Evolutionary conservation across 352 stramenopile species (phyloP).

Genomic region (Hyphochytrium catenoides): DNA sequence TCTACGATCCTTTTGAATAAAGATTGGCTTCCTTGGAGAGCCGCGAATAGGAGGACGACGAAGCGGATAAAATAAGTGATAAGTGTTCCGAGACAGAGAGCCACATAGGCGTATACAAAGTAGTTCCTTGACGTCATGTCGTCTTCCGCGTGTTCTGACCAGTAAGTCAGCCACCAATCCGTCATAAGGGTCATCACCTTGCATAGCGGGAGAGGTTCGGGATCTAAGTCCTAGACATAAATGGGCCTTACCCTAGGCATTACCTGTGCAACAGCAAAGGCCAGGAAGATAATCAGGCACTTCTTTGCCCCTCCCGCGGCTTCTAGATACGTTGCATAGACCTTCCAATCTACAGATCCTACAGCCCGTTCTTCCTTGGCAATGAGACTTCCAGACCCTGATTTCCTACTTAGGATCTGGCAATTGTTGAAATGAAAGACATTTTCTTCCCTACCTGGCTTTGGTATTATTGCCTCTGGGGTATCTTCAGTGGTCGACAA

Average conservation of each 20-base stretch:
- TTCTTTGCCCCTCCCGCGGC: constrained; percentile 21
- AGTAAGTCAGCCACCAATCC: constrained; percentile 81
- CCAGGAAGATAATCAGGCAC: constrained; percentile 15
- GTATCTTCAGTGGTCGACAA: too few species aligned
- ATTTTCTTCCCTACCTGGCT: too few species aligned
- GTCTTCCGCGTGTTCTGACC: constrained; percentile 40
- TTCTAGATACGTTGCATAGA: constrained; percentile 27
- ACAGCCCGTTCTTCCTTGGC: constrained; percentile 16
- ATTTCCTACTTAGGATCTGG: not conserved
- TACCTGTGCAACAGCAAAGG: constrained; percentile 17
- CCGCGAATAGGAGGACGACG: constrained; percentile 26
- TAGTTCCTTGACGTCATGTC: constrained; percentile 26
- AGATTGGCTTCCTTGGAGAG: constrained; percentile 21
- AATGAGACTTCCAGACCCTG: constrained; percentile 8
- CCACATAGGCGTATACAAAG: constrained; percentile 59
- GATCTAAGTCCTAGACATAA: too few species aligned
- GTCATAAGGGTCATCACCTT: constrained; percentile 18
- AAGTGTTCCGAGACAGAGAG: constrained; percentile 26
- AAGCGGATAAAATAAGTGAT: constrained; percentile 30
- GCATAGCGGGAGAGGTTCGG: too few species aligned
- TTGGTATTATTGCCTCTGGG: too few species aligned
- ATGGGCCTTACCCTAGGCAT: constrained; percentile 7
- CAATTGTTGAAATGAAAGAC: too few species aligned
- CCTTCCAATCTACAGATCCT: constrained; percentile 15
- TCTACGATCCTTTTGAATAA: too few species aligned